Evolutionary conservation across 2,329 filamentous ascomycete genomes (phyloP), one percentile per base, ranked within the genome.

Genomic region (Fusarium odoratissimum): DNA sequence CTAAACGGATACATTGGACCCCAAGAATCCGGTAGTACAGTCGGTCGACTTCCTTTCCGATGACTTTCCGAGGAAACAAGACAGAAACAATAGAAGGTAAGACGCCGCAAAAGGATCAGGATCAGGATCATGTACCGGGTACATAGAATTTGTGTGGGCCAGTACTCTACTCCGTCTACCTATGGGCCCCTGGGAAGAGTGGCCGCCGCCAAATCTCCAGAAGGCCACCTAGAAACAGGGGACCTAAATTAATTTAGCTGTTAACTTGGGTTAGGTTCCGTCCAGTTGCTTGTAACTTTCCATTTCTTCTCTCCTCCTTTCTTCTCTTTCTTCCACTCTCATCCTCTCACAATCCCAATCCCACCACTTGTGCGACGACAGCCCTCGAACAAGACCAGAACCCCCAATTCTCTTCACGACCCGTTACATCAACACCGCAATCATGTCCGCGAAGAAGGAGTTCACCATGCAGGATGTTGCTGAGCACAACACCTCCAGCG

Each of bases 401-500:
- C 48, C 51, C 35, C 60, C 51, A 59, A 33, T 44, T 54, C 49
- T 51, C 61, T 67, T 68, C 57, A 64, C 68, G 60, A 73, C 54
- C 19, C 55, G 46, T 64, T 64, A 59, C 46, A 55, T 23, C 59
- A 62, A 72, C 54, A 68, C 75, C 74, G 68, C 69, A 76, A 73
- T 52, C 56, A 78, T 78, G 73, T 61, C 76, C 49, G 82, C 82
- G 78, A 79, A 80, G 66, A 75, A 81, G 74, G 86, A 90, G 80
- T 89, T 91, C 86, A 96, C 93, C 79, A 93, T 91, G 85, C 87
- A 92, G 80, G 93, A 97, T 84, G 90, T 97, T 84, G 88, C 92
- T 72, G 90, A 91, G 85, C 94, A 97, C 89, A 93, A 92, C 86
- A 91, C 89, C 84, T 98, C 98, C 91, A 97, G 95, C 89, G 95